A percentile compares a stretch with the other conserved stretches of the same genome.
Conservation (phyloP, 2,329 filamentous ascomycete species). For the Massarina eburnea region DNA sequence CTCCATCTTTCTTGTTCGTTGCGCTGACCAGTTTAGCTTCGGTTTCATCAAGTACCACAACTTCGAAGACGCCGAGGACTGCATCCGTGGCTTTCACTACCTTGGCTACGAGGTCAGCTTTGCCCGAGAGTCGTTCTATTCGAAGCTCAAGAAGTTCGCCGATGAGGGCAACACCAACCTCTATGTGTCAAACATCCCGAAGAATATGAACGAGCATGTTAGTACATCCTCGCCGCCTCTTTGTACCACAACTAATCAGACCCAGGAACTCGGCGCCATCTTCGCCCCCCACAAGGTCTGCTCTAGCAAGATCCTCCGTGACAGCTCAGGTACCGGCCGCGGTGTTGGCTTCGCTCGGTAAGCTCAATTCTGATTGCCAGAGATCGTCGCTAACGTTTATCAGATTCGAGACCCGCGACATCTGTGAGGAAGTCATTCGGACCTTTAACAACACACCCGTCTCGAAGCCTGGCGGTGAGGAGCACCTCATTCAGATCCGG, state of each 20-base stretch:
- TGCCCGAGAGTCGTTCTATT: slow-evolving; percentile 96
- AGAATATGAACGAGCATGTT: slow-evolving; percentile 87
- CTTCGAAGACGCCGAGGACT: slow-evolving; percentile 86
- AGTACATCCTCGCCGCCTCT: slow-evolving; percentile 30
- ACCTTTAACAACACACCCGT: slow-evolving; percentile 74
- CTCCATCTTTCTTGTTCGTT: neutral
- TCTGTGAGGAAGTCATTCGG: slow-evolving; percentile 86
- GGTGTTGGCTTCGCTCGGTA: slow-evolving; percentile 97
- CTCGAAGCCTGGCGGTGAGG: slow-evolving; percentile 63
- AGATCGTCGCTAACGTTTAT: slow-evolving; percentile 5
- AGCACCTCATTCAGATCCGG: slow-evolving; percentile 85
- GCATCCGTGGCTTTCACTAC: slow-evolving; percentile 92
- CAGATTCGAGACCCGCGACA: slow-evolving; percentile 85
- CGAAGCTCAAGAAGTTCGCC: slow-evolving; percentile 92
- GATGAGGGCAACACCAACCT: slow-evolving; percentile 90
- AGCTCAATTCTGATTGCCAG: slow-evolving; percentile 21
- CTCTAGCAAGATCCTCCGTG: slow-evolving; percentile 93
- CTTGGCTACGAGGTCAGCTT: slow-evolving; percentile 98
- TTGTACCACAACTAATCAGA: slow-evolving; percentile 14
- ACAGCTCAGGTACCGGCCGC: slow-evolving; percentile 87
- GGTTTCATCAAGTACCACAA: slow-evolving; percentile 96
- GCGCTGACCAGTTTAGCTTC: slow-evolving; percentile 62
- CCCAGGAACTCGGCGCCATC: slow-evolving; percentile 74
- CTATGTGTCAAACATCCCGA: slow-evolving; percentile 96
- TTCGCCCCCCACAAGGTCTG: slow-evolving; percentile 81